Evolutionary conservation across 2,329 filamentous ascomycete species (phyloP).

Genomic region (Mycogone perniciosa): DNA sequence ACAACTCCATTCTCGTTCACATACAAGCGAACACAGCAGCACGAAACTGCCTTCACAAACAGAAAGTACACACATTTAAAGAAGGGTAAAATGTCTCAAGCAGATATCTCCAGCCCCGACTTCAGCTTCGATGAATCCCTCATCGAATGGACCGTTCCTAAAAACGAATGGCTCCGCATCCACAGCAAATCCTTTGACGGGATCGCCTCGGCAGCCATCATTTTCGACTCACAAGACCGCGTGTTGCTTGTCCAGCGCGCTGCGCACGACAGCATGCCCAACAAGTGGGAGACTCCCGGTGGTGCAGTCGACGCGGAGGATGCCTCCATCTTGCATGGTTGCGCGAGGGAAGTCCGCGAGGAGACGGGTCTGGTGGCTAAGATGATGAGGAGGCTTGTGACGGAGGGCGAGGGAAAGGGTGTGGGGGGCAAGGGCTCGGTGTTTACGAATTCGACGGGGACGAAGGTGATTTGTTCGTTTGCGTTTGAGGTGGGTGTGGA

Average conservation of each 20-base stretch:
- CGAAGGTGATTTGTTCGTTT: constrained; percentile 25
- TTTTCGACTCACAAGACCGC: constrained; percentile 28
- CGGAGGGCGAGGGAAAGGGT: constrained; percentile 17
- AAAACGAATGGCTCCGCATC: constrained; percentile 6
- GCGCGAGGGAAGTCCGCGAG: constrained; percentile 43
- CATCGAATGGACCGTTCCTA: constrained; percentile 4
- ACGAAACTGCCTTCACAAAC: neutral
- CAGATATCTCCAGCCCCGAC: neutral
- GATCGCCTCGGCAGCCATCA: constrained; percentile 27
- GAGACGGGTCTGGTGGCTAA: constrained; percentile 35
- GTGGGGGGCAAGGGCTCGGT: constrained; percentile 18
- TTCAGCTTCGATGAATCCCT: constrained; percentile 10
- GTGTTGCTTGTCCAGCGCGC: constrained; percentile 43
- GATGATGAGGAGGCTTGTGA: constrained; percentile 24
- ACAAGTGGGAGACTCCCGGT: constrained; percentile 44
- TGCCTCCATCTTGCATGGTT: constrained; percentile 34
- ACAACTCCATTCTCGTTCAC: neutral
- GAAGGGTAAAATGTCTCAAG: neutral
- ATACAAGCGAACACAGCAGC: neutral
- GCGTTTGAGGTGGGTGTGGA: constrained; percentile 32
- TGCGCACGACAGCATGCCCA: constrained; percentile 37
- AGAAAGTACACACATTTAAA: neutral
- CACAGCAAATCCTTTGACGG: constrained; percentile 21
- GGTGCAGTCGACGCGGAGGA: constrained; percentile 40
- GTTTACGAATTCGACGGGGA: constrained; percentile 31